phyloP scores from a whole-genome alignment of 805 yeast genomes.

The Pichia ethanolica region DNA sequence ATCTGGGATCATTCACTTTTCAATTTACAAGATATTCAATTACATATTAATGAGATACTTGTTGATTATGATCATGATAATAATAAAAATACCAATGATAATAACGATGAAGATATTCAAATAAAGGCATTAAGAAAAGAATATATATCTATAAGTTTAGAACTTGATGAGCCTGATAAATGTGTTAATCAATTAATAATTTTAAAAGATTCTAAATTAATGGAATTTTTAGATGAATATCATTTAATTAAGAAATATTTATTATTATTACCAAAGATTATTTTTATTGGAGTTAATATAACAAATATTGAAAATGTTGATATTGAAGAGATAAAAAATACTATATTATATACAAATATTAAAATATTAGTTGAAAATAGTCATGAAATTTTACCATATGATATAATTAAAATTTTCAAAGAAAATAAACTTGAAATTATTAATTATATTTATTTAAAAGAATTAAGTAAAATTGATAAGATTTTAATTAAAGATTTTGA shows the following conservation, averaged over 20 bases:
- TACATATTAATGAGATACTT: neutral
- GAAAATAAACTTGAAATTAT: conserved; percentile 38
- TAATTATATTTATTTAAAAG: conserved; percentile 58
- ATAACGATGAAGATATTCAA: too few species aligned
- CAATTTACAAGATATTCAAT: conserved; percentile 32
- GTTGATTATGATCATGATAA: neutral
- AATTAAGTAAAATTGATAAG: conserved; percentile 49
- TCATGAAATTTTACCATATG: conserved; percentile 53
- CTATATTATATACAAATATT: conserved; percentile 36
- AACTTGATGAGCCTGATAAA: conserved; percentile 46
- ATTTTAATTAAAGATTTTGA: conserved; percentile 50
- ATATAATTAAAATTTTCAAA: conserved; percentile 42
- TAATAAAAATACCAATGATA: too few species aligned
- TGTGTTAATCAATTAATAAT: conserved; percentile 61
- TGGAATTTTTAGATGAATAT: conserved; percentile 52
- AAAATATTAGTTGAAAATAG: conserved; percentile 53
- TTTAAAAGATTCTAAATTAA: conserved; percentile 44
- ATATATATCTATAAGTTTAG: conserved; percentile 48
- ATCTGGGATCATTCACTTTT: conserved; percentile 55
- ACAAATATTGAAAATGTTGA: conserved; percentile 35
- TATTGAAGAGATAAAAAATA: conserved; percentile 32
- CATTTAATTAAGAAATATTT: conserved; percentile 52
- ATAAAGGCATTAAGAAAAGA: conserved; percentile 30
- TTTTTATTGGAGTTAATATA: conserved; percentile 26
- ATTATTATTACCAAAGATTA: conserved; percentile 43